A percentile compares a stretch with the other conserved stretches of the same genome.
Conservation (phyloP, 805 yeast genomes). For the Nakazawaea ernobii region DNA sequence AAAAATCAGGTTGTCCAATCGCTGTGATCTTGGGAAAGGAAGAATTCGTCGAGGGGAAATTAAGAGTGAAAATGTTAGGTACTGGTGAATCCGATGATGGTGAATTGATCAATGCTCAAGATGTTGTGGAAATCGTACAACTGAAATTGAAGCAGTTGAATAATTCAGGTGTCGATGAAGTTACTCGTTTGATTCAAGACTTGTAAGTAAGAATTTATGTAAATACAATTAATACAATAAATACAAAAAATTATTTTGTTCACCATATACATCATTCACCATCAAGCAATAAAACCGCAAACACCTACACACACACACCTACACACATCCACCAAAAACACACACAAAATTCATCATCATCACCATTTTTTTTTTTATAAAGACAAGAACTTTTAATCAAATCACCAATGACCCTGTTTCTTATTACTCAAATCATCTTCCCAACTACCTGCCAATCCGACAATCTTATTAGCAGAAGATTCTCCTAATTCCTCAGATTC, state of each 20-base stretch:
- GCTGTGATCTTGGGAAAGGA: conserved; percentile 96
- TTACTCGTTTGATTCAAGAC: conserved; percentile 56
- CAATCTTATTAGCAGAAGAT: neutral
- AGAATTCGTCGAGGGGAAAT: conserved; percentile 74
- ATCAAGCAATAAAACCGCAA: no score
- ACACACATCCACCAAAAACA: neutral
- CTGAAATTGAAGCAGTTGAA: conserved; percentile 30
- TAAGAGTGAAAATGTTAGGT: conserved; percentile 85
- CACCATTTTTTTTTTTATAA: no score
- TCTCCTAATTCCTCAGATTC: neutral
- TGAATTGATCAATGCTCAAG: conserved; percentile 58
- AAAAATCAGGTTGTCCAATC: conserved; percentile 82
- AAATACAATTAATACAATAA: no score
- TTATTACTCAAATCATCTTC: conserved; percentile 20
- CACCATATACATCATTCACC: no score
- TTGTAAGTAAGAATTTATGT: conserved; percentile 27
- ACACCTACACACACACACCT: neutral
- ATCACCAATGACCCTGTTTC: conserved; percentile 25
- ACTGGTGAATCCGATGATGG: conserved; percentile 89
- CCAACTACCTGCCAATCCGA: conserved; percentile 28
- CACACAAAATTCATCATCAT: neutral
- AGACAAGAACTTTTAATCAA: no score
- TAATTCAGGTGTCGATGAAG: conserved; percentile 54
- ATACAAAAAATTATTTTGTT: no score
- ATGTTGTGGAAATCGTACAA: conserved; percentile 47